Base-by-base conservation (phyloP, 2,329 filamentous ascomycete genomes). In the Pestalotiopsis sp. region DNA sequence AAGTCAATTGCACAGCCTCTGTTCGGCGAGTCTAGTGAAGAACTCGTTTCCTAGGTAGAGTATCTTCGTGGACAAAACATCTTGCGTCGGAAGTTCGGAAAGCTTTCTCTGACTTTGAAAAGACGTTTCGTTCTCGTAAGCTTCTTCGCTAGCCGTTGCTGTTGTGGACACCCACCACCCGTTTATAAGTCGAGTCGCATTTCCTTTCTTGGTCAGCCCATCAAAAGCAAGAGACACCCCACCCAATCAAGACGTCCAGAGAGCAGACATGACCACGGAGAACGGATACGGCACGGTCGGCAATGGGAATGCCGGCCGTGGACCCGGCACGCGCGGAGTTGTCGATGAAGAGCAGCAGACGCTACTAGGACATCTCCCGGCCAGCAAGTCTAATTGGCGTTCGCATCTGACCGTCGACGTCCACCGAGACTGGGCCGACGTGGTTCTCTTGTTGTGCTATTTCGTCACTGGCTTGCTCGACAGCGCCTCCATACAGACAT, bases 381-480 rank as follows among this genome's bases (percentile, higher is more conserved):
- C 61, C 13, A 36, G 31, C 31, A 78, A 74, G 59, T 52, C 69
- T 11, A 63, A 61, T 72, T 78, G 79, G 72, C 79, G 78, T 25
- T 76, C 73, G 68, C 77, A 74, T 20, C 75, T 86, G 74, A 78
- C 67, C 20, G 74, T 73, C 12, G 83, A 91, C 67, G 82, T 93
- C 67, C 84, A 83, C 69, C 88, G 89, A 36, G 83, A 87, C 59
- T 87, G 89, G 85, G 88, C 90, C 14, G 92, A 95, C 75, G 71
- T 92, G 1, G 82, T 93, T 23, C 84, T 95, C 52, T 82, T 95
- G 4, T 81, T 89, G 36, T 93, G 91, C 80, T 95, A 94, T 77
- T 81, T 93, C 71, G 91, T 94, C 76, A 95, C 93, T 0, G 93
- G 93, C 4, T 83, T 95, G 12, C 85, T 94, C 7, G 93, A 95